Evolutionary conservation across 1,284 basidiomycete species (phyloP).

Genomic region (Dichomitus squalens): DNA sequence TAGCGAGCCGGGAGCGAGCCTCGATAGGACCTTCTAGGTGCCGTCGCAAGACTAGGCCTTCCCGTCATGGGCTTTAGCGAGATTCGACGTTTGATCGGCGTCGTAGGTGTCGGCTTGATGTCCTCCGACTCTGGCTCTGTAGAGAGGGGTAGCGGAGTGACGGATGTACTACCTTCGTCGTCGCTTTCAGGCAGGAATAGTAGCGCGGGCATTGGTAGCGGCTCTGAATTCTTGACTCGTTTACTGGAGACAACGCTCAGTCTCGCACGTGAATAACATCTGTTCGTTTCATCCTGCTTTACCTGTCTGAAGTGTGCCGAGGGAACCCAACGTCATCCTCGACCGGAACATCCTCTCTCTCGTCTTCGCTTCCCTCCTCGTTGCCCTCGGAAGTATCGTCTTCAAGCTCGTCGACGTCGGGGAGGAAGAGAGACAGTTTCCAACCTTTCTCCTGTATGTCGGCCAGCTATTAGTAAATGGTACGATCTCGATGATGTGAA

Average conservation of each 20-base stretch:
- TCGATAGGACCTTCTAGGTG: slow-evolving; percentile 9
- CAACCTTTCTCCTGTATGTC: slow-evolving; percentile 9
- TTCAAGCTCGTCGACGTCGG: slow-evolving; percentile 17
- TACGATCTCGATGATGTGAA: background rate
- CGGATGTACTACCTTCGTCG: background rate
- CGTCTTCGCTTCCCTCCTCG: background rate
- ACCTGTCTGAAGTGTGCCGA: background rate
- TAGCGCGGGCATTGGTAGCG: background rate
- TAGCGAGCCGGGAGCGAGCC: slow-evolving; percentile 31
- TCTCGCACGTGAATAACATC: background rate
- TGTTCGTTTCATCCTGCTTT: too few species aligned
- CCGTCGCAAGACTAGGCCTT: background rate
- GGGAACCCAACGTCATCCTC: background rate
- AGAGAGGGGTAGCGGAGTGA: background rate
- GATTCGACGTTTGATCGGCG: background rate
- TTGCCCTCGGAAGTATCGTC: slow-evolving; percentile 8
- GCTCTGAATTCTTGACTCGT: background rate
- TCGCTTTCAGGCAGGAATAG: slow-evolving; percentile 11
- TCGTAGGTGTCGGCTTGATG: background rate
- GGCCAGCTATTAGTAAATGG: background rate
- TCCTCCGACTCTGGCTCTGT: slow-evolving; percentile 3
- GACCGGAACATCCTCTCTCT: background rate
- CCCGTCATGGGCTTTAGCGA: background rate
- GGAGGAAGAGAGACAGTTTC: slow-evolving; percentile 22
- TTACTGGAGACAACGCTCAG: too few species aligned